Percentiles rank a stretch among this genome's conserved stretches.
Evolutionary conservation across 257 asterid genomes (phyloP).

Genomic region (Solanum tarijense): DNA sequence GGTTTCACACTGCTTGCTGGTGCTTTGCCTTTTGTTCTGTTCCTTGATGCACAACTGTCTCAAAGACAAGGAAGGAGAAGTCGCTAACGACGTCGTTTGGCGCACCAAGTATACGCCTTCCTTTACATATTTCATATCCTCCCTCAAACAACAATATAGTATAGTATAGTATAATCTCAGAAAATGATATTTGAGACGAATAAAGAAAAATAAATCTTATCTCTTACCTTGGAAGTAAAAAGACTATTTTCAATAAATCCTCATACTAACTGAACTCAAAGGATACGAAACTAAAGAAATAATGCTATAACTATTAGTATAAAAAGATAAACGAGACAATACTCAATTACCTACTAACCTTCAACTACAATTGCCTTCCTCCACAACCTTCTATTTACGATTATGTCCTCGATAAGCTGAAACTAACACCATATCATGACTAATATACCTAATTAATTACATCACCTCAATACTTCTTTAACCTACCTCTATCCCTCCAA

Average conservation of each 20-base stretch:
- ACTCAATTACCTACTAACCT: background rate
- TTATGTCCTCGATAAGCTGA: background rate
- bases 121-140: background rate
- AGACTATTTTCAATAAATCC: background rate
- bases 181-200: too few species aligned
- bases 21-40: background rate
- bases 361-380: accelerated
- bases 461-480: accelerated
- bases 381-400: accelerated
- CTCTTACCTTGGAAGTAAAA: accelerated
- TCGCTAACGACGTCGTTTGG: background rate
- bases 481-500: accelerated
- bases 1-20: background rate
- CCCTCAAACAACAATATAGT: background rate
- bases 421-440: background rate
- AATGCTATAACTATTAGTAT: too few species aligned
- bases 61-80: background rate
- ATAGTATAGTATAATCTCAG: too few species aligned
- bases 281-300: too few species aligned
- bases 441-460: too few species aligned
- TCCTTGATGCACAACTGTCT: background rate
- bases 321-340: too few species aligned
- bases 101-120: background rate
- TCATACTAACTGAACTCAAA: too few species aligned
- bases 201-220: too few species aligned